These are phyloP conservation scores for Ustilago nuda DNA, from an alignment of 1,284 basidiomycete genomes.

Conservation along the genomic window DNA sequence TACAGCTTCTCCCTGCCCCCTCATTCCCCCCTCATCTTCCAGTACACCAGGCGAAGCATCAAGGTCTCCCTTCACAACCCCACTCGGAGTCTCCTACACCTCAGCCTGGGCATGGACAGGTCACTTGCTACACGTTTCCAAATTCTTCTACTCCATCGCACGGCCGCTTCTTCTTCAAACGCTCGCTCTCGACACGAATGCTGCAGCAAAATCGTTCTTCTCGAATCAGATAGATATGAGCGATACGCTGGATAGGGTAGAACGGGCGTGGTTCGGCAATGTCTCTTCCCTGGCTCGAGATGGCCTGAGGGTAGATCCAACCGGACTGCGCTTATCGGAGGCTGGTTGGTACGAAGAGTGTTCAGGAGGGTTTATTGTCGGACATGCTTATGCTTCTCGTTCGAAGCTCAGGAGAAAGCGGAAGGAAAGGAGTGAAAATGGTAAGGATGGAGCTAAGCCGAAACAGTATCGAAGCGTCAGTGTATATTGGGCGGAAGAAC, in stretches of 20 bases:
- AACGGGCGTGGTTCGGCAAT: slow-evolving; percentile 44
- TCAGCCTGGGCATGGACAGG: slow-evolving; percentile 25
- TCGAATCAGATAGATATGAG: neutral
- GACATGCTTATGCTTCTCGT: slow-evolving; percentile 39
- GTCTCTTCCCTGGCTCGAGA: slow-evolving; percentile 9
- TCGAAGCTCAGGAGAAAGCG: neutral
- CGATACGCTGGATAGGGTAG: neutral
- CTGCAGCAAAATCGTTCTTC: slow-evolving; percentile 14
- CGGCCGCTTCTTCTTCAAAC: slow-evolving; percentile 34
- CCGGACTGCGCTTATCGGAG: slow-evolving; percentile 19
- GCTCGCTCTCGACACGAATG: slow-evolving; percentile 23
- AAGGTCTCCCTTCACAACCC: slow-evolving; percentile 22
- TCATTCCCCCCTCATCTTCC: neutral
- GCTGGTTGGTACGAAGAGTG: slow-evolving; percentile 46
- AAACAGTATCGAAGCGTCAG: slow-evolving; percentile 33
- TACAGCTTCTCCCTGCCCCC: slow-evolving; percentile 26
- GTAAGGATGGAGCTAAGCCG: neutral
- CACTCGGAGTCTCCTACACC: slow-evolving; percentile 7
- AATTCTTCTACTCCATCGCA: slow-evolving; percentile 27
- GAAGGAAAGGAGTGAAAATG: neutral
- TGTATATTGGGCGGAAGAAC: slow-evolving; percentile 51
- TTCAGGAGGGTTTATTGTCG: slow-evolving; percentile 43
- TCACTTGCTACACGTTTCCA: slow-evolving; percentile 27
- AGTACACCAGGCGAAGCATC: neutral
- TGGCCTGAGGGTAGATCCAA: slow-evolving; percentile 13